These are phyloP conservation scores for Tausonia pullulans DNA, from an alignment of 1,284 basidiomycete species.

Conservation along the genomic window DNA sequence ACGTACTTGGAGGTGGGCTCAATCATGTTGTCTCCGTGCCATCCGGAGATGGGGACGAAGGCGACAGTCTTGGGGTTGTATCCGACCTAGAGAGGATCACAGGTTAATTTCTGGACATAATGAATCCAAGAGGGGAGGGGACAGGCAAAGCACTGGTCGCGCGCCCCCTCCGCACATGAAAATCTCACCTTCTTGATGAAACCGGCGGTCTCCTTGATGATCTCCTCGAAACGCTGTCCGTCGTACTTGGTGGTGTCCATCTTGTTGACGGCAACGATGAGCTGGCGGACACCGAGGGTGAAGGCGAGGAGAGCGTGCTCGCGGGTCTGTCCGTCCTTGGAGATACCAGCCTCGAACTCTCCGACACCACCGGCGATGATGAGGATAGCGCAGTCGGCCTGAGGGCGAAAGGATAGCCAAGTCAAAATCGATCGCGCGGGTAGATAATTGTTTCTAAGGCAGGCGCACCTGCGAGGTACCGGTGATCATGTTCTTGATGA, in stretches of 20 bases:
- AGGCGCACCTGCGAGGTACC: slow-evolving; percentile 76
- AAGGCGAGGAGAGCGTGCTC: slow-evolving; percentile 99
- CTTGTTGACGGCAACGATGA: slow-evolving; percentile 99
- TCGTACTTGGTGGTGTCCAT: slow-evolving; percentile 99
- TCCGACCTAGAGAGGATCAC: slow-evolving; percentile 47
- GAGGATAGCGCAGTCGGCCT: slow-evolving; percentile 72
- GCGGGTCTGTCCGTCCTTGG: slow-evolving; percentile 99
- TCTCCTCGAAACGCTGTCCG: slow-evolving; percentile 99
- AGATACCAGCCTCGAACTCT: slow-evolving; percentile 99
- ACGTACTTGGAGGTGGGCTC: slow-evolving; percentile 85
- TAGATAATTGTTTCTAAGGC: no score
- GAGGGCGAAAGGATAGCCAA: neutral
- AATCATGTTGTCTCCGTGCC: slow-evolving; percentile 99
- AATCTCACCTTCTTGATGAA: slow-evolving; percentile 90
- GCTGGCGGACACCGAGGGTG: slow-evolving; percentile 99
- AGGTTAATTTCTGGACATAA: neutral
- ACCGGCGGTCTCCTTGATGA: slow-evolving; percentile 95
- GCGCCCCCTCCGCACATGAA: neutral
- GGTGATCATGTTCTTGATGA: slow-evolving; percentile 99
- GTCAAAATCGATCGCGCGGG: neutral
- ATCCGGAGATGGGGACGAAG: slow-evolving; percentile 99
- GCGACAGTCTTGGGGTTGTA: slow-evolving; percentile 99
- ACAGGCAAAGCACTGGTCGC: neutral
- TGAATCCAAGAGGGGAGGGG: neutral
- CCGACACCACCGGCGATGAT: slow-evolving; percentile 99